A percentile compares a stretch with the other conserved stretches of the same genome.
These are phyloP conservation scores for Uronychia binucleata DNA, from an alignment of 73 alveolate genomes.

Conservation along the genomic window DNA sequence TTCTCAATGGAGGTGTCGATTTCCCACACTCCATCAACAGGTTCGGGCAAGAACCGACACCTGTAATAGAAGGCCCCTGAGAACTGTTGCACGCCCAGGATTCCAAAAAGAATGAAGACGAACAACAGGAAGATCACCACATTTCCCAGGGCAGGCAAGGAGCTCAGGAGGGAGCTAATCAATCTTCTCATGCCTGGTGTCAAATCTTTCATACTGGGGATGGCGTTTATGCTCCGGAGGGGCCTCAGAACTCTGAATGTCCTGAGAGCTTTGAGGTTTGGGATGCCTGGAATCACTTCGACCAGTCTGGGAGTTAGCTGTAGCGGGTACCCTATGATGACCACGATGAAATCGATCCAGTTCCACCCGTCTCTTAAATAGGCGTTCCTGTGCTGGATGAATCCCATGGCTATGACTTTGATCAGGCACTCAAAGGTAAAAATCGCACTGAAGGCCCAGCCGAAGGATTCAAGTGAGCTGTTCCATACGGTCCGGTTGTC, in stretches of 20 bases:
- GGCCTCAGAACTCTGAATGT: constrained; percentile 72
- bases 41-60: constrained; percentile 34
- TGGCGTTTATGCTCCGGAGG: constrained; percentile 60
- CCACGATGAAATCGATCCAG: constrained; percentile 68
- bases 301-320: constrained; percentile 30
- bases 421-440: constrained; percentile 40
- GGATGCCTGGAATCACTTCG: constrained; percentile 37
- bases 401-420: constrained; percentile 69
- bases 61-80: constrained; percentile 66
- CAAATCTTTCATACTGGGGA: constrained; percentile 58
- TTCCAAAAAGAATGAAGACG: constrained; percentile 67
- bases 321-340: constrained; percentile 68
- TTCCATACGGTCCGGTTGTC: constrained; percentile 5
- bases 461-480: constrained; percentile 9
- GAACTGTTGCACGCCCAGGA: constrained; percentile 70
- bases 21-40: constrained; percentile 24
- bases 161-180: constrained; percentile 57
- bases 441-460: constrained; percentile 6
- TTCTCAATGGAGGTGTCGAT: background rate
- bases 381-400: constrained; percentile 31
- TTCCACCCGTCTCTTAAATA: constrained; percentile 82
- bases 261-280: constrained; percentile 29
- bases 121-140: constrained; percentile 60
- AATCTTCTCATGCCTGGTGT: constrained; percentile 51
- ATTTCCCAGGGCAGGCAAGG: constrained; percentile 68